phyloP scores from a whole-genome alignment of 345 rosid genomes.

The Schrenkiella parvula region DNA sequence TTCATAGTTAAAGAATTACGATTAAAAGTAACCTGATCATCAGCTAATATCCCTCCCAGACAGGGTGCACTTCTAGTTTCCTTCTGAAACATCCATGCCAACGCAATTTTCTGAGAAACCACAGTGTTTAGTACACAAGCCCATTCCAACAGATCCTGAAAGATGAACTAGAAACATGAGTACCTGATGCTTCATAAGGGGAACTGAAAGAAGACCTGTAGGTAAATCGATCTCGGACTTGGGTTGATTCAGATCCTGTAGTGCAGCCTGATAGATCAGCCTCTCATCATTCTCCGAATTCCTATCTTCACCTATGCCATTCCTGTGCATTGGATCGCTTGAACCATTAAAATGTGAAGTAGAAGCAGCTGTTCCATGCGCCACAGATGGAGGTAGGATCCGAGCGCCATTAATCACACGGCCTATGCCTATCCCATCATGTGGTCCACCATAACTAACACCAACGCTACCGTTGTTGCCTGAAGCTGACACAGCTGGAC shows the following conservation, averaged over 20 bases:
- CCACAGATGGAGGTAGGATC: slow-evolving; percentile 58
- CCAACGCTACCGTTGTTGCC: slow-evolving; percentile 39
- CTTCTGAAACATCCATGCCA: slow-evolving; percentile 95
- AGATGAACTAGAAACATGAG: slow-evolving; percentile 13
- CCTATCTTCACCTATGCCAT: slow-evolving; percentile 55
- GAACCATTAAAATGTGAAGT: slow-evolving; percentile 43
- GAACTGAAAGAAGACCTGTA: slow-evolving; percentile 76
- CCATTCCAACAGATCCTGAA: slow-evolving; percentile 5
- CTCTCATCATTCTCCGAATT: slow-evolving; percentile 58
- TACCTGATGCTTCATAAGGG: slow-evolving; percentile 95
- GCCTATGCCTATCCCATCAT: slow-evolving; percentile 40
- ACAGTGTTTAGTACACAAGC: slow-evolving; percentile 18
- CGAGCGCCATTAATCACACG: slow-evolving; percentile 52
- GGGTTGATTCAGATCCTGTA: slow-evolving; percentile 91
- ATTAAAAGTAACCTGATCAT: slow-evolving; percentile 79
- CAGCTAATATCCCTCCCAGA: slow-evolving; percentile 95
- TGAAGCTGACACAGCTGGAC: slow-evolving; percentile 38
- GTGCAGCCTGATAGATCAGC: slow-evolving; percentile 83
- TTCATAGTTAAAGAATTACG: neutral
- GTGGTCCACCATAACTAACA: slow-evolving; percentile 35
- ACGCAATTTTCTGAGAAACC: slow-evolving; percentile 80
- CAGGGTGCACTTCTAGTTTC: slow-evolving; percentile 81
- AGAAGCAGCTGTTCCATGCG: slow-evolving; percentile 42
- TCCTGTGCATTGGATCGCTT: slow-evolving; percentile 43
- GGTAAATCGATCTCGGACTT: slow-evolving; percentile 65